Evolutionary conservation across 352 stramenopile genomes (phyloP), one percentile per base, ranked within the genome.

Genomic region (Phytopythium montanum): DNA sequence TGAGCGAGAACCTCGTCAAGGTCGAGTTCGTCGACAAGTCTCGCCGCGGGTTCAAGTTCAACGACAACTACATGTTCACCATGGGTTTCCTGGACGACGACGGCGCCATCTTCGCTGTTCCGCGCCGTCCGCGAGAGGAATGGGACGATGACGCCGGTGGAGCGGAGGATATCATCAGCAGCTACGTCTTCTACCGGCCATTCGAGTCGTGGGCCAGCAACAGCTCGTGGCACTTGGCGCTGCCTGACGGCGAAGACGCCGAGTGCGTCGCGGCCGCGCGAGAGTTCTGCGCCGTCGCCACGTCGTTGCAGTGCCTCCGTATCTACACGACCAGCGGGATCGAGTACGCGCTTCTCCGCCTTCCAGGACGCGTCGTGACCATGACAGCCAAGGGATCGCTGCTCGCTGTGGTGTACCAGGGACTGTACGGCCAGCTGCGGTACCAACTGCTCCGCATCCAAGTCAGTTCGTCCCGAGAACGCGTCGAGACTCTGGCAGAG

Each of bases 141-240:
- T 84, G 72, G 75, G 78, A 92, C 13, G 74, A 79, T n/a, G 62
- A 72, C 21, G 44, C 52, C 21, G 64, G 61, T 0, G 55, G 57
- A 2, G 61, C 60, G 28, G 66, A 83, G 62, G 79, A 87, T 38
- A 68, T 92, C 21, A 80, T 87, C 41, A 72, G 66, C 56, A 90
- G 83, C 64, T 87, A 82, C 36, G 61, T 93, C 7, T 92, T 91
- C 67, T 95, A 95, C 64, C 85, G 84, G 0, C 80, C 82, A 21
- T 92, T 95, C 55, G 81, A 95, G 38, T 90, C 85, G 21, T 95
- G 85, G 85, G 82, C 80, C 0, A 85, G 65, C 60, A 95, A 91
- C 59, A 82, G 77, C 36, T 90, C 79, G 41, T 95, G 85, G 85
- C 82, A 95, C 60, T 50, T 86, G 13, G 75, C 69, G 1, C 62